phyloP scores from a whole-genome alignment of 2,329 filamentous ascomycete species.

The Calcarisporium arbuscula region DNA sequence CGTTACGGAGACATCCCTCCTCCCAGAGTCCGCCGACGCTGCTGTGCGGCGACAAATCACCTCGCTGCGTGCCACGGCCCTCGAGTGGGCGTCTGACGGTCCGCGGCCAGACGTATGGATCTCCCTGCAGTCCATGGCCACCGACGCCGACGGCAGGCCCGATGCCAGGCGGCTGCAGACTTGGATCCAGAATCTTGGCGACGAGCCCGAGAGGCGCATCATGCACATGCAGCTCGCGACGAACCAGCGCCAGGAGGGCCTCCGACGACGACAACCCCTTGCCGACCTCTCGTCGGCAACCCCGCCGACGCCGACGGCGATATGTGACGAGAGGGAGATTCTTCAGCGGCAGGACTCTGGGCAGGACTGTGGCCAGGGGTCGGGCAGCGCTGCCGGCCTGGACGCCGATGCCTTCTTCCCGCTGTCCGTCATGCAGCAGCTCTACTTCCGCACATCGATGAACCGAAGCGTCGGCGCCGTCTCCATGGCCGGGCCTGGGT shows the following conservation, averaged over 20 bases:
- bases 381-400: no score
- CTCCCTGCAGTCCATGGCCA: conserved; percentile 38
- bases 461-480: conserved; percentile 26
- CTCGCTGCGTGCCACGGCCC: conserved; percentile 32
- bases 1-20: conserved; percentile 27
- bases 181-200: conserved; percentile 48
- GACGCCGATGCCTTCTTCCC: no score
- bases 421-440: conserved; percentile 47
- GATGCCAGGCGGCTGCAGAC: conserved; percentile 41
- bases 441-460: conserved; percentile 44
- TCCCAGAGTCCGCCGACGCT: conserved; percentile 27
- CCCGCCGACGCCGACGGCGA: no score
- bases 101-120: conserved; percentile 42
- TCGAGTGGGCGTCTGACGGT: conserved; percentile 24
- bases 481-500: conserved; percentile 25
- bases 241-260: conserved; percentile 34
- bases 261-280: conserved; percentile 28
- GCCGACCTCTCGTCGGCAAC: conserved; percentile 20
- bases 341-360: no score
- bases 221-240: conserved; percentile 38
- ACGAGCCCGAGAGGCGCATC: conserved; percentile 38
- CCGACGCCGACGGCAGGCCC: conserved; percentile 30
- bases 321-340: no score
- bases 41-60: conserved; percentile 35
- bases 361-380: no score